Base-by-base conservation (phyloP, 2,329 filamentous ascomycete species). In the Rhinocladiella similis region DNA sequence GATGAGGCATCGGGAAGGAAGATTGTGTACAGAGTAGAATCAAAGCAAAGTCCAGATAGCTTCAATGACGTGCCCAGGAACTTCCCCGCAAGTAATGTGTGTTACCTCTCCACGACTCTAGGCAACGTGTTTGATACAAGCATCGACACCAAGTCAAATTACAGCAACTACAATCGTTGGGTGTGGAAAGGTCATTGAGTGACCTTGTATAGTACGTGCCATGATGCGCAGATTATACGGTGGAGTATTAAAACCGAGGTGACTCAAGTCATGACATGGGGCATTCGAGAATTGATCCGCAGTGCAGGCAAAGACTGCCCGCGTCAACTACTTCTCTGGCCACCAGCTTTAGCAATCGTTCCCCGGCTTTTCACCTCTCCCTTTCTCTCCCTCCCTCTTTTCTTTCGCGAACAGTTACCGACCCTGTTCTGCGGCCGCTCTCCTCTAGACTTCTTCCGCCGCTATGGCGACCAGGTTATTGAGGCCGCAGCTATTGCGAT, bases 401-500 rank as follows among this genome's bases (percentile, higher is more conserved):
- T 33, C 35, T 14, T 4, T 18, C 25, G 20, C 43, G 22, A 13
- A 47, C 29, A 33, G 29, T 10, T 33, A 6, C 10, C 10, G 48
- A 22, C 46, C 43, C 51, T 27, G 43, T 16, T 43, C 19, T 20
- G 42, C 53, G 54, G 12, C 43, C 46, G 29, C 43, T 25, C 47
- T 12, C 33, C 27, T 55, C 49, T 29, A 43, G 18, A 36, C 22
- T 19, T 43, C 33, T 39, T 51, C 45, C 50, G 50, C 56, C 52
- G 54, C 41, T 33, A 65, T 64, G 62, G 63, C 60, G 57, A 59
- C 59, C 42, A 63, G 63, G 48, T 62, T 56, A 56, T 53, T 65
- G 53, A 57, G 61, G 54, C 62, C 62, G 50, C 61, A 62, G 35
- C 50, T 65, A 50, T 50, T 65, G 43, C 63, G 63, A 16, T 59